Evolutionary conservation across 345 rosid species (phyloP), one percentile per base, ranked within the genome.

Genomic region (Hypericum androsaemum): DNA sequence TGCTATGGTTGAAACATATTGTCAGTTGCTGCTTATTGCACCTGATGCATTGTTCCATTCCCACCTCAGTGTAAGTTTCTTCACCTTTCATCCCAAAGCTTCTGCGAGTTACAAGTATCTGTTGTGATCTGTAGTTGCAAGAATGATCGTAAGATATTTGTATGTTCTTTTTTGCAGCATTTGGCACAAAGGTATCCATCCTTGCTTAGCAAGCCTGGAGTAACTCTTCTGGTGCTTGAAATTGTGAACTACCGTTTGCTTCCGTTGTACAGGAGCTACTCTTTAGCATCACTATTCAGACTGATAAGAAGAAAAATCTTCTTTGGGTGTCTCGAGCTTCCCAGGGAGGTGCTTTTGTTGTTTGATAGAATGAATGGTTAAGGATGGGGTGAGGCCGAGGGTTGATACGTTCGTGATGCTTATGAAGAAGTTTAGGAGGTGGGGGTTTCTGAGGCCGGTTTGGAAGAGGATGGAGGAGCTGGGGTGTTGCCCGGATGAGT

Each of bases 1-100:
- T 60, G 97, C 98, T 56, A 88, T 92, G 94, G 98, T 81, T 66
- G 98, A 92, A 76, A 92, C 97, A 51, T 92, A 92, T 74, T 78
- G 83, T 52, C 79, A 96, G 64, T 70, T 92, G 86, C 77, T 92
- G 62, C 89, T 92, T 48, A 58, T 80, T 68, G 80, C 90, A 58
- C 97, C 98, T 62, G 94, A 88, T 69, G 78, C 98, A 37, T 64
- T 80, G 79, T 88, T 88, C 62, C 95, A 89, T 55, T 77, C 90
- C 1, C 97, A 77, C 70, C 81, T 88, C 78, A 88, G 73, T 70
- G 98, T 92, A 80, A 75, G 69, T 71, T 64, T 17, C 52, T 63
- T 65, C 43, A 48, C 61, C 52, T 65, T 59, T 47, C 54, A 41
- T 39, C 53, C n/a, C 39, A 14, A 28, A 57, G 12, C 37, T 40